Conservation (phyloP, 1,284 basidiomycete species). For the Heterobasidion parviporum region DNA sequence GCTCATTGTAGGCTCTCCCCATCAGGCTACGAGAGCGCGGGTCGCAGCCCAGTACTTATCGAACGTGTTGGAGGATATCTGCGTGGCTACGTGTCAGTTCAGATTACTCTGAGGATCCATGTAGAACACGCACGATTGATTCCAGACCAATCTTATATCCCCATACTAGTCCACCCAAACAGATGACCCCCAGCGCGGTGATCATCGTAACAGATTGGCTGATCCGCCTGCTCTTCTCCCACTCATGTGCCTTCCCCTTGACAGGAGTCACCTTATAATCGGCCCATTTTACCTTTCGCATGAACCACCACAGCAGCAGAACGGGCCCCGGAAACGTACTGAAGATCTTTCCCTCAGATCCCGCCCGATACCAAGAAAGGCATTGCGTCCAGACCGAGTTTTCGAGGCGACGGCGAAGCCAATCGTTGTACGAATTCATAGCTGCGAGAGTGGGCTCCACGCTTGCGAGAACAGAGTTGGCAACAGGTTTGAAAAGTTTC, state of each 20-base stretch:
- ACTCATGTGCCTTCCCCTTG: not conserved
- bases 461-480: conserved; percentile 12
- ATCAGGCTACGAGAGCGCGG: too few relatives aligned
- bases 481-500: conserved; percentile 29
- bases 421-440: conserved; percentile 32
- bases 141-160: not conserved
- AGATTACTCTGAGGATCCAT: not conserved
- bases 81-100: not conserved
- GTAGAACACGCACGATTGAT: not conserved
- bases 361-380: conserved; percentile 31
- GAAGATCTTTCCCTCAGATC: conserved; percentile 22
- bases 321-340: conserved; percentile 30
- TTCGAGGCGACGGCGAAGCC: conserved; percentile 27
- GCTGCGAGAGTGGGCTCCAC: conserved; percentile 13
- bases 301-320: conserved; percentile 24
- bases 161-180: not conserved
- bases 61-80: too few relatives aligned
- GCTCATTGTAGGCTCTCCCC: too few relatives aligned
- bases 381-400: conserved; percentile 30
- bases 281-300: conserved; percentile 20
- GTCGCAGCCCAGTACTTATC: too few relatives aligned
- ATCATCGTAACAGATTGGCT: not conserved
- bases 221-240: not conserved
- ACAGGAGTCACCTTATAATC: conserved; percentile 16
- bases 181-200: not conserved